phyloP scores from a whole-genome alignment of 306 rosid genomes.

The Cercis canadensis region DNA sequence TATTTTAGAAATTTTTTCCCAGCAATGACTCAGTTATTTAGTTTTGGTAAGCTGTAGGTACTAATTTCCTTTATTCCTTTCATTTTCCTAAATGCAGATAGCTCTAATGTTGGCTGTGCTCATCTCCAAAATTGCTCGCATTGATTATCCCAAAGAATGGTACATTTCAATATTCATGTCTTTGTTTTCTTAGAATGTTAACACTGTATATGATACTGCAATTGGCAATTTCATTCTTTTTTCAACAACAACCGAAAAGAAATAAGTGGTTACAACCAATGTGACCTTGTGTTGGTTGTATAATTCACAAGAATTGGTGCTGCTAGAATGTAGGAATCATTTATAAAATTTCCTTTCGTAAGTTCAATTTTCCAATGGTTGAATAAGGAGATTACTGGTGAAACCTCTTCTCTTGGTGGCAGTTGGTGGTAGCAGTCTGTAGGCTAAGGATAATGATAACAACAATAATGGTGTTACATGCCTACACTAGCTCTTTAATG shows the following conservation, averaged over 20 bases:
- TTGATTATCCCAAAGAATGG: slow-evolving; percentile 98
- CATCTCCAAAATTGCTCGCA: slow-evolving; percentile 90
- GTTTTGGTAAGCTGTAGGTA: slow-evolving; percentile 17
- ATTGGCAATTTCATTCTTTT: slow-evolving; percentile 10
- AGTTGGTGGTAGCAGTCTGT: neutral
- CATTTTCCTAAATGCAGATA: slow-evolving; percentile 63
- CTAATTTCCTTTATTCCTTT: slow-evolving; percentile 36
- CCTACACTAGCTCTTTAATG: neutral
- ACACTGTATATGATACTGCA: slow-evolving; percentile 15
- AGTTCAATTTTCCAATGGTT: neutral
- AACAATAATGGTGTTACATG: neutral
- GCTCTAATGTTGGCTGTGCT: slow-evolving; percentile 88
- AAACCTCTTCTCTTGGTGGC: slow-evolving; percentile 1
- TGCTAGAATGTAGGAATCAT: neutral
- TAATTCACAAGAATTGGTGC: neutral
- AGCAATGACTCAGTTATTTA: neutral
- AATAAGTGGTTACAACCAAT: neutral
- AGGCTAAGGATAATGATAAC: neutral
- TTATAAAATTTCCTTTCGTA: neutral
- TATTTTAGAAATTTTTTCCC: neutral
- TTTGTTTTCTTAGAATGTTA: slow-evolving; percentile 12
- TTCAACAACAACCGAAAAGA: neutral
- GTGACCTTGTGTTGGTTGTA: neutral
- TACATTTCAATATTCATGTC: slow-evolving; percentile 42
- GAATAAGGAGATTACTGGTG: neutral